Conservation (phyloP, 1,284 basidiomycete species). For the Heterobasidion occidentale region DNA sequence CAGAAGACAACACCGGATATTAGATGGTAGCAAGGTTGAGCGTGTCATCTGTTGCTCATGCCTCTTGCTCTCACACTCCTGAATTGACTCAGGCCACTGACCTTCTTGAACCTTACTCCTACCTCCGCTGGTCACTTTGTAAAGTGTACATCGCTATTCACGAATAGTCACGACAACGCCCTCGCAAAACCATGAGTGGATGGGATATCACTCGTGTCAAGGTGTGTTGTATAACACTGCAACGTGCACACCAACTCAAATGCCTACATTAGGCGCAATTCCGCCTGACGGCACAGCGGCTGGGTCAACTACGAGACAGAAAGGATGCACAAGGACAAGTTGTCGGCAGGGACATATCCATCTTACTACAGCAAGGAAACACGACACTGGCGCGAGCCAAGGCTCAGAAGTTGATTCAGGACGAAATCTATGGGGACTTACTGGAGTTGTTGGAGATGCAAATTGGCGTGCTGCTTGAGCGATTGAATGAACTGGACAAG, state of each 20-base stretch:
- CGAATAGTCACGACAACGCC: not conserved
- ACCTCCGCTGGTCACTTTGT: no score
- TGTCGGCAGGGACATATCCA: slow-evolving; percentile 58
- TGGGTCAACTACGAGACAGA: slow-evolving; percentile 63
- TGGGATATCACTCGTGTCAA: slow-evolving; percentile 17
- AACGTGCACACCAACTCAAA: not conserved
- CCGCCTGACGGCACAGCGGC: slow-evolving; percentile 50
- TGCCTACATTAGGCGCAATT: slow-evolving; percentile 42
- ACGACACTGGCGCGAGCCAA: slow-evolving; percentile 57
- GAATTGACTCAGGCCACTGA: not conserved
- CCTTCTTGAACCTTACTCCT: not conserved
- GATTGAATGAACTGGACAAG: slow-evolving; percentile 50
- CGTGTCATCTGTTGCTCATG: not conserved
- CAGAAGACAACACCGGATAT: not conserved
- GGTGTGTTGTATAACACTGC: slow-evolving; percentile 9
- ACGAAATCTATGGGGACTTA: slow-evolving; percentile 53
- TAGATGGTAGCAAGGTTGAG: not conserved
- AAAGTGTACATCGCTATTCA: not conserved
- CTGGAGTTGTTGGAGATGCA: slow-evolving; percentile 61
- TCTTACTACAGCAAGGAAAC: slow-evolving; percentile 51
- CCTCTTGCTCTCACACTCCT: not conserved
- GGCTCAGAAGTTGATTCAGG: slow-evolving; percentile 55
- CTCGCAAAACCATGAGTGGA: slow-evolving; percentile 3
- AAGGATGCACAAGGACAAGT: slow-evolving; percentile 57
- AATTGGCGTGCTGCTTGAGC: slow-evolving; percentile 50